Evolutionary conservation across 2,329 filamentous ascomycete species (phyloP).

Genomic region (Neofusicoccum sp.): DNA sequence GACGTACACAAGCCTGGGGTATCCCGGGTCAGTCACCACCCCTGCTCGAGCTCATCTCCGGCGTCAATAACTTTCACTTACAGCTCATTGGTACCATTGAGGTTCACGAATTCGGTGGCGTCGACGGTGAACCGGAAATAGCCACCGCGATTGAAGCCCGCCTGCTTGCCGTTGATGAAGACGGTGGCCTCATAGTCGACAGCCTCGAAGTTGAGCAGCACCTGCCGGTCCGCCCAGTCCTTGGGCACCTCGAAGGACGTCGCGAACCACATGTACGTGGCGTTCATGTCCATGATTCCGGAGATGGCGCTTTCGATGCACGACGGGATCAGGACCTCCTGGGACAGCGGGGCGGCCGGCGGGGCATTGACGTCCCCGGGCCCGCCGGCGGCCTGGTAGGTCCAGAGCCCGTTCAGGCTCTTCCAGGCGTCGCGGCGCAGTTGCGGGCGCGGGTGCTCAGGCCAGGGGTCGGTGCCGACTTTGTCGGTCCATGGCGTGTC

Average conservation of each 20-base stretch:
- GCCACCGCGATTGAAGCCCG: conserved; percentile 60
- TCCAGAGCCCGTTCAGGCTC: conserved; percentile 63
- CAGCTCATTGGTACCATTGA: conserved; percentile 57
- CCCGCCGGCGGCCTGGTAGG: conserved; percentile 48
- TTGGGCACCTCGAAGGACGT: conserved; percentile 55
- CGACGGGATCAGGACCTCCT: conserved; percentile 55
- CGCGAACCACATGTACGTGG: conserved; percentile 51
- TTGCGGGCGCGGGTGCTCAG: conserved; percentile 61
- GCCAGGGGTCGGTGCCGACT: conserved; percentile 59
- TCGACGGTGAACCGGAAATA: conserved; percentile 66
- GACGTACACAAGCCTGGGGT: conserved; percentile 61
- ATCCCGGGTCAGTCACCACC: neutral
- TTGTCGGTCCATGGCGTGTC: conserved; percentile 56
- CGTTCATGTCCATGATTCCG: conserved; percentile 46
- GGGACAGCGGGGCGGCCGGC: conserved; percentile 50
- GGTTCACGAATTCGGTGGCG: conserved; percentile 51
- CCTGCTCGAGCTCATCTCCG: neutral
- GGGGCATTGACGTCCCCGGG: conserved; percentile 39
- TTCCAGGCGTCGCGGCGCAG: conserved; percentile 58
- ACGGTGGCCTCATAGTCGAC: conserved; percentile 62
- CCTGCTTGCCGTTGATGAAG: conserved; percentile 59
- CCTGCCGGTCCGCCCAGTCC: conserved; percentile 48
- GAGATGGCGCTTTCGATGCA: conserved; percentile 59
- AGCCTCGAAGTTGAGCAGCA: conserved; percentile 61
- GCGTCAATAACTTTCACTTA: conserved; percentile 35